Conservation (phyloP, 192 early-diverging fungal genomes). For the Ambispora gerdemannii region DNA sequence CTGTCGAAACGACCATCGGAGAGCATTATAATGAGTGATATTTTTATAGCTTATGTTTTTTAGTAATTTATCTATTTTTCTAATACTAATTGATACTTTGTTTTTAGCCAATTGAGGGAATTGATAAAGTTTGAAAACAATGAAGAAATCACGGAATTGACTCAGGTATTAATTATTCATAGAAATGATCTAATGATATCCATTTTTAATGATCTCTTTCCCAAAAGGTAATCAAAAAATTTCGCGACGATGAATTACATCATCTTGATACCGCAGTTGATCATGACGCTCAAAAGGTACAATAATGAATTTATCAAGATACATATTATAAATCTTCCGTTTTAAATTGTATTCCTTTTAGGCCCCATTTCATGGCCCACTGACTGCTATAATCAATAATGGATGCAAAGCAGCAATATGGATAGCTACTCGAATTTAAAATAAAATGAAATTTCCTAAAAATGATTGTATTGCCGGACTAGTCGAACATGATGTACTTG, state of each 20-base stretch:
- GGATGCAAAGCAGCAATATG: conserved; percentile 93
- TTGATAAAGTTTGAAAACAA: conserved; percentile 65
- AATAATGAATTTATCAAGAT: background rate
- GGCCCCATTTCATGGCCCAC: conserved; percentile 74
- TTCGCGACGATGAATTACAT: conserved; percentile 94
- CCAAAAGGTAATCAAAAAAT: conserved; percentile 70
- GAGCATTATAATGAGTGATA: conserved; percentile 90
- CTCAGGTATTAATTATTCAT: conserved; percentile 43
- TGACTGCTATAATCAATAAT: conserved; percentile 74
- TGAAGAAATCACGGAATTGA: conserved; percentile 58
- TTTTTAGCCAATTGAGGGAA: conserved; percentile 72
- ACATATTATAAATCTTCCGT: conserved; percentile 4
- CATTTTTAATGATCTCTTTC: background rate
- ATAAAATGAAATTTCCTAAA: background rate
- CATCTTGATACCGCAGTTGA: conserved; percentile 88
- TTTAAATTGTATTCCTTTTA: conserved; percentile 22
- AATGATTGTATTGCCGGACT: too few species aligned
- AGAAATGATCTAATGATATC: conserved; percentile 11
- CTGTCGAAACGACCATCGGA: conserved; percentile 95
- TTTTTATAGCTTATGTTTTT: background rate
- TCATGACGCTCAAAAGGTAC: conserved; percentile 71
- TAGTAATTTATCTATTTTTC: background rate
- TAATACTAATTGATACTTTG: conserved; percentile 5
- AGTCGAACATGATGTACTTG: too few species aligned
- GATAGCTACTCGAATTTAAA: conserved; percentile 80